These are phyloP conservation scores for Hemileia vastatrix DNA, from an alignment of 1,284 basidiomycete species.

Conservation along the genomic window DNA sequence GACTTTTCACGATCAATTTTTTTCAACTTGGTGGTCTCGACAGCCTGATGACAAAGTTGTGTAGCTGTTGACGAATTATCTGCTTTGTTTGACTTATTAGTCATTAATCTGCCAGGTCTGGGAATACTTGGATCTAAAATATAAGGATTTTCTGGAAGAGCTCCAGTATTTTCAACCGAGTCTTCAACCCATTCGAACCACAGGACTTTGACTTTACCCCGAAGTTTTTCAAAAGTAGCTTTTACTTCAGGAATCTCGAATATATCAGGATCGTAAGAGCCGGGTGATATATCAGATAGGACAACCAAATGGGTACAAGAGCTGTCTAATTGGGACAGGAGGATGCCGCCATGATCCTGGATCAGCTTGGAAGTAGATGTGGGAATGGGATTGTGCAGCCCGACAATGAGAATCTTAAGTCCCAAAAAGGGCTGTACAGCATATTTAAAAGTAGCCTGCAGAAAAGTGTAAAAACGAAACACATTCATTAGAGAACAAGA, in stretches of 20 bases:
- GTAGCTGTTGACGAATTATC: not conserved
- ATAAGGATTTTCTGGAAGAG: constrained; percentile 16
- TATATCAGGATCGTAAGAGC: constrained; percentile 4
- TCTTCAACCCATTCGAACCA: constrained; percentile 23
- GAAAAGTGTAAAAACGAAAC: no score
- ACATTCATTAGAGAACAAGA: not conserved
- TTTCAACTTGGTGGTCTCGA: not conserved
- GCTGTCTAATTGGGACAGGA: constrained; percentile 9
- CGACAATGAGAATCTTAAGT: constrained; percentile 16
- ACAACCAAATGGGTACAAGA: constrained; percentile 20
- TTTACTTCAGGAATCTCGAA: constrained; percentile 17
- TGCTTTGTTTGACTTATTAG: not conserved
- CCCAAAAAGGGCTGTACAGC: constrained; percentile 17
- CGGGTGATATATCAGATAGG: constrained; percentile 7
- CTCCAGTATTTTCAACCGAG: constrained; percentile 5
- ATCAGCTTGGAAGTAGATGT: constrained; percentile 17
- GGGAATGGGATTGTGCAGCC: constrained; percentile 8
- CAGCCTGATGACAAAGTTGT: not conserved
- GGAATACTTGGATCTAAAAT: constrained; percentile 11
- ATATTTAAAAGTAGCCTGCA: constrained; percentile 15
- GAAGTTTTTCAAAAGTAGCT: constrained; percentile 14
- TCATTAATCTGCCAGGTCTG: constrained; percentile 6
- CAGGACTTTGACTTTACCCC: constrained; percentile 10
- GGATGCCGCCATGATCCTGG: constrained; percentile 16
- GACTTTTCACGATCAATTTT: not conserved